These are phyloP conservation scores for Pseudogymnoascus sp. DNA, from an alignment of 2,329 filamentous ascomycete species.

Conservation along the genomic window DNA sequence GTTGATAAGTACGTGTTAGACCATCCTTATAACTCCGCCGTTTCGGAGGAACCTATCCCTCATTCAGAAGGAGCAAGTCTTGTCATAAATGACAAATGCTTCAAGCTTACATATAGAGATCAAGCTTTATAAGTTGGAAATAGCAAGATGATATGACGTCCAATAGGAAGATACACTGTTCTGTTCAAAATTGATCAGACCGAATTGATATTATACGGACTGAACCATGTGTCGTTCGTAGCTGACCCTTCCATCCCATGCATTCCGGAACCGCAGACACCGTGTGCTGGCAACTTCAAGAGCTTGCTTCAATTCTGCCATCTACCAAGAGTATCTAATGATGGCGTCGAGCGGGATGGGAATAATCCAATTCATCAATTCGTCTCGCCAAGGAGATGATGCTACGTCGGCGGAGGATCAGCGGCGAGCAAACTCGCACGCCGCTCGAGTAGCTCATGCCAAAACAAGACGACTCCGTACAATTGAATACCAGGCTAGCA, in stretches of 20 bases:
- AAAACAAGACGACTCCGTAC: conserved; percentile 10
- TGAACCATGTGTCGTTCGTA: background rate
- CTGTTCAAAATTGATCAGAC: background rate
- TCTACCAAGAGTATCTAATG: background rate
- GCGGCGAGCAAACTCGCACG: conserved; percentile 11
- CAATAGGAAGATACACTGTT: background rate
- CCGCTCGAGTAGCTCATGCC: conserved; percentile 13
- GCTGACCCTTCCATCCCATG: background rate
- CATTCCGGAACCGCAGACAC: background rate
- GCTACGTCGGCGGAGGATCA: background rate
- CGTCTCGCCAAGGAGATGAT: background rate
- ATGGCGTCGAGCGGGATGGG: background rate
- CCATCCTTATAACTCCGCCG: background rate
- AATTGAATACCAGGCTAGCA: conserved; percentile 8
- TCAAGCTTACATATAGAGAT: background rate
- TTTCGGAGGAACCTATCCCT: background rate
- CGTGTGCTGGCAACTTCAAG: background rate
- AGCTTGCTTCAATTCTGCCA: background rate
- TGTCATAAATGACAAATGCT: background rate
- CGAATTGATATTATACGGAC: background rate
- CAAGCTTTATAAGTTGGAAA: background rate
- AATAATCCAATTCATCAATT: background rate
- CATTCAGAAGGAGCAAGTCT: background rate
- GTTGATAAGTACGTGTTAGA: background rate
- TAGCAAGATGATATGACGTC: background rate